A percentile compares a stretch with the other conserved stretches of the same genome.
Conservation (phyloP, 805 yeast species). For the Saturnispora quitensis region DNA sequence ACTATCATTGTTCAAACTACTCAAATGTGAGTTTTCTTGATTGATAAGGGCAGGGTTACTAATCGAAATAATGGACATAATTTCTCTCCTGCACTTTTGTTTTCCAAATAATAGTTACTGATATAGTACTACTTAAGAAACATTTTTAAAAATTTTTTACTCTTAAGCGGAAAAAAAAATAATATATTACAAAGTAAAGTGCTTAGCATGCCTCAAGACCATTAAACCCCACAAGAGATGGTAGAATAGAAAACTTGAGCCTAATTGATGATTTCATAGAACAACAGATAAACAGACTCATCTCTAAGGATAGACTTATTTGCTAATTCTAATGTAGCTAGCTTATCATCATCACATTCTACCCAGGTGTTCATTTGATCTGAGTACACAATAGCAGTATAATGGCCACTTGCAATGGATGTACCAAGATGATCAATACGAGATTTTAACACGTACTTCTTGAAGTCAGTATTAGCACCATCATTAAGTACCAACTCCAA, state of each 20-base stretch:
- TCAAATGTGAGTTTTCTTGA: conserved; percentile 12
- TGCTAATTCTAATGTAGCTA: conserved; percentile 31
- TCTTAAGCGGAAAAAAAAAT: background rate
- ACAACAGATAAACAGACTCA: conserved; percentile 59
- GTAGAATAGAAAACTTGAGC: background rate
- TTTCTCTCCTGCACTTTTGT: background rate
- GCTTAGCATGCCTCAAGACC: background rate
- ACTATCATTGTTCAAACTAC: background rate
- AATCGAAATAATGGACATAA: conserved; percentile 22
- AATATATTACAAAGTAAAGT: background rate
- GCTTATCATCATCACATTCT: conserved; percentile 66
- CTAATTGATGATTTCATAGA: conserved; percentile 31
- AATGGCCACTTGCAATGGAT: conserved; percentile 64
- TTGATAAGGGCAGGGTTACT: conserved; percentile 15
- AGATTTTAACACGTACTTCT: conserved; percentile 46
- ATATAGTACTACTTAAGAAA: background rate
- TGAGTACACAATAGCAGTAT: conserved; percentile 53
- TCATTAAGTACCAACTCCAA: conserved; percentile 26
- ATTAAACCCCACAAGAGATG: background rate
- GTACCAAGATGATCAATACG: conserved; percentile 62
- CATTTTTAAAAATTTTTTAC: background rate
- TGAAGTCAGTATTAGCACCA: conserved; percentile 27
- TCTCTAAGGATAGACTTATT: conserved; percentile 30
- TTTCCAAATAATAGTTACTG: background rate
- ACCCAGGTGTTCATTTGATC: conserved; percentile 50